These are phyloP conservation scores for Pseudogymnoascus sp. DNA, from an alignment of 2,329 filamentous ascomycete species.

Conservation along the genomic window DNA sequence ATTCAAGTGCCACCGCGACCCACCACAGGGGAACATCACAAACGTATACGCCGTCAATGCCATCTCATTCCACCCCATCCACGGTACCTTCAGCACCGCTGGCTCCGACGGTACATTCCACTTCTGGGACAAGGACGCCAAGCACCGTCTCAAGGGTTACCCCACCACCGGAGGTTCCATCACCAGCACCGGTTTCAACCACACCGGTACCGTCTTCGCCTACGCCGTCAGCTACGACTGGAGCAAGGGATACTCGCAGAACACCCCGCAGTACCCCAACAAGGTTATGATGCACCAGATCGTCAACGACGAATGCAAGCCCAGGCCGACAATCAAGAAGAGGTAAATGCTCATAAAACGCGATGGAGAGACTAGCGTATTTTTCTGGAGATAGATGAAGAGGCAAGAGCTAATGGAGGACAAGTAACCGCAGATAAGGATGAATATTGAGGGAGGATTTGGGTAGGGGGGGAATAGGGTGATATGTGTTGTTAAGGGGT, in stretches of 20 bases:
- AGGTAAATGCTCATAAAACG: slow-evolving; percentile 19
- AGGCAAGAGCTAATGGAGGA: slow-evolving; percentile 9
- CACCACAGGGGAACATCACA: slow-evolving; percentile 63
- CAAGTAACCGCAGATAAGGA: slow-evolving; percentile 9
- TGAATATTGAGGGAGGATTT: background rate
- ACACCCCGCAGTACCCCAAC: slow-evolving; percentile 64
- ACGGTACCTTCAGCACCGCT: slow-evolving; percentile 97
- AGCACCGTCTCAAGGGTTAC: slow-evolving; percentile 84
- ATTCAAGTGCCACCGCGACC: slow-evolving; percentile 96
- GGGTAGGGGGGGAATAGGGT: background rate
- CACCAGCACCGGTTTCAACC: slow-evolving; percentile 84
- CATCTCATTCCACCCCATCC: slow-evolving; percentile 93
- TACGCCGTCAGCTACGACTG: slow-evolving; percentile 95
- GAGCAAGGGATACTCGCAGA: slow-evolving; percentile 89
- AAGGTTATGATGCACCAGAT: slow-evolving; percentile 84
- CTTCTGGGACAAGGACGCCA: slow-evolving; percentile 91
- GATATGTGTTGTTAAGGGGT: background rate
- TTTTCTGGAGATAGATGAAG: slow-evolving; percentile 5
- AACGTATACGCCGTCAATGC: slow-evolving; percentile 95
- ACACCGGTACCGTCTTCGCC: slow-evolving; percentile 73
- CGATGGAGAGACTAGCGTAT: background rate
- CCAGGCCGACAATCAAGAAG: slow-evolving; percentile 33
- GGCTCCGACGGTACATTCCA: slow-evolving; percentile 94
- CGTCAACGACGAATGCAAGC: slow-evolving; percentile 54
- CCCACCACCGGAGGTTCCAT: slow-evolving; percentile 79